phyloP scores from a whole-genome alignment of 768 basidiomycete genomes.

The Tricholoma flavovirens region DNA sequence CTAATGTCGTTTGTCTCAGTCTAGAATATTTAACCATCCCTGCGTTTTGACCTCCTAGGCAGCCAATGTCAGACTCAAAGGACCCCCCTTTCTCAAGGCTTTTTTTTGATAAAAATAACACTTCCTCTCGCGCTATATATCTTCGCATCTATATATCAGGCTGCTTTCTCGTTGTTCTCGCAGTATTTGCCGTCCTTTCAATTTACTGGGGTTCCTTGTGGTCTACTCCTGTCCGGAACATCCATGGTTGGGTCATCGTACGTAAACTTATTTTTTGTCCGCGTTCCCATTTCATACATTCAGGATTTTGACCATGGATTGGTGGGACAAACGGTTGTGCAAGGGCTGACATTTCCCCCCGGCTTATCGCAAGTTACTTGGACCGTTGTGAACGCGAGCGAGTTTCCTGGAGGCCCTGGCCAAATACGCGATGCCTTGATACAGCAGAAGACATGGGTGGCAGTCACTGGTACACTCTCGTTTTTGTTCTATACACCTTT shows the following conservation, averaged over 20 bases:
- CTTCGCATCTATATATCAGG: constrained; percentile 37
- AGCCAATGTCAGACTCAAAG: neutral
- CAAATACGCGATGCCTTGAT: constrained; percentile 41
- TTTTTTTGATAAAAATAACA: constrained; percentile 25
- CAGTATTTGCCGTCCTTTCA: constrained; percentile 45
- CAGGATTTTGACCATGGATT: constrained; percentile 58
- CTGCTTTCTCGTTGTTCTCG: constrained; percentile 29
- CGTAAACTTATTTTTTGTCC: constrained; percentile 10
- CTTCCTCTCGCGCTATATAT: constrained; percentile 35
- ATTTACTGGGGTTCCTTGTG: constrained; percentile 57
- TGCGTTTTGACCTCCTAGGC: neutral
- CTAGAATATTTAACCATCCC: constrained; percentile 7
- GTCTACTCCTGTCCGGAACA: constrained; percentile 34
- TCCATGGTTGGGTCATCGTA: constrained; percentile 57
- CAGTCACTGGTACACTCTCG: constrained; percentile 38
- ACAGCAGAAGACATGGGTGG: constrained; percentile 50
- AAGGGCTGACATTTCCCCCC: constrained; percentile 25
- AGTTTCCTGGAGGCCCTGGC: constrained; percentile 39
- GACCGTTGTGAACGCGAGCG: constrained; percentile 32
- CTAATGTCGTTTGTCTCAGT: neutral
- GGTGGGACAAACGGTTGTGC: constrained; percentile 42
- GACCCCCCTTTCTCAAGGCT: constrained; percentile 8
- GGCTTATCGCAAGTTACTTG: constrained; percentile 37
- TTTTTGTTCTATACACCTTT: neutral
- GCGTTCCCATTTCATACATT: neutral